Percentiles rank a stretch among this genome's conserved stretches.
These are phyloP conservation scores for Orbilia ellipsospora DNA, from an alignment of 2,329 filamentous ascomycete species.

Conservation along the genomic window DNA sequence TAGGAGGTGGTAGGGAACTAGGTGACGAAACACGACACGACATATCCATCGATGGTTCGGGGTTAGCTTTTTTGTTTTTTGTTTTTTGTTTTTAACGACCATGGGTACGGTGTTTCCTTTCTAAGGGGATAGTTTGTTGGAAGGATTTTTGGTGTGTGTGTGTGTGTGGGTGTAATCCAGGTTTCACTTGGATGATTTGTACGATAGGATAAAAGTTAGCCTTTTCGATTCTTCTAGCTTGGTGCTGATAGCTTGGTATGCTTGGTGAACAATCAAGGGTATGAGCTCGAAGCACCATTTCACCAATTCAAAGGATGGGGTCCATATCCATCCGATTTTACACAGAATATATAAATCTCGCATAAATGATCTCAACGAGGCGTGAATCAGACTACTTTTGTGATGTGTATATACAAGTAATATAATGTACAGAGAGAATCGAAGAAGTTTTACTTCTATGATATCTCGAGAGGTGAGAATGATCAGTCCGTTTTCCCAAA, in stretches of 20 bases:
- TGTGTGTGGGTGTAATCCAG: slow-evolving; percentile 18
- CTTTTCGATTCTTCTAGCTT: slow-evolving; percentile 10
- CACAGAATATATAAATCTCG: no score
- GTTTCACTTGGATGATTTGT: slow-evolving; percentile 31
- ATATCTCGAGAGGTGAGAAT: no score
- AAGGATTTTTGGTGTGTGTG: slow-evolving; percentile 8
- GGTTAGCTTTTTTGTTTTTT: slow-evolving; percentile 1
- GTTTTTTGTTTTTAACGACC: slow-evolving; percentile 14
- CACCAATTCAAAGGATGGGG: no score
- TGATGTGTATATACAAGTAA: slow-evolving; percentile 1
- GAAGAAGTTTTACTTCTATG: neutral
- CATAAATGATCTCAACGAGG: no score
- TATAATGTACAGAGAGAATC: slow-evolving; percentile 2
- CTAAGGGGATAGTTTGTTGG: neutral
- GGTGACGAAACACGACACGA: slow-evolving; percentile 43
- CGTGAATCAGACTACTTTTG: no score
- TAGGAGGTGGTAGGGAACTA: slow-evolving; percentile 8
- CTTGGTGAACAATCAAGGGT: neutral
- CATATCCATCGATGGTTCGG: slow-evolving; percentile 26
- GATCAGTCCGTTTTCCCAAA: neutral
- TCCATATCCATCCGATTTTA: no score
- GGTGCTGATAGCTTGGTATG: neutral
- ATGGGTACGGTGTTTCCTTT: slow-evolving; percentile 1
- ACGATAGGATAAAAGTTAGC: slow-evolving; percentile 30
- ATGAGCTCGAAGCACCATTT: slow-evolving; percentile 1